Percentiles rank a stretch among this genome's conserved stretches.
phyloP scores from a whole-genome alignment of 345 rosid species.

The Salix exigua region DNA sequence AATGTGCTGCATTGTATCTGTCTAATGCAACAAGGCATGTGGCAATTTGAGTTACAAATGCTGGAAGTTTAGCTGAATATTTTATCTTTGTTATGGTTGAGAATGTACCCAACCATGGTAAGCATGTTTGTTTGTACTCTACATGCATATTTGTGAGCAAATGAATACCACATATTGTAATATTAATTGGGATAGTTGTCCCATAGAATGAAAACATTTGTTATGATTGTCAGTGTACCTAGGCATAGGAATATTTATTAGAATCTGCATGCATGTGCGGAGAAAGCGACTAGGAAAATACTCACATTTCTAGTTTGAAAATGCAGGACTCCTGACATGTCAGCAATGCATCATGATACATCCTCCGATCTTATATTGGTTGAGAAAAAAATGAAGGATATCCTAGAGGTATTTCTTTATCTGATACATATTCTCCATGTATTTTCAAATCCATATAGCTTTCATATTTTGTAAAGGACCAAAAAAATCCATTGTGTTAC shows the following conservation, averaged over 20 bases:
- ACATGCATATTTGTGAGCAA: background rate
- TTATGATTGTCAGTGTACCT: background rate
- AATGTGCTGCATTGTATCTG: background rate
- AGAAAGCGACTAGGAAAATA: background rate
- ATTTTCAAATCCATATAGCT: background rate
- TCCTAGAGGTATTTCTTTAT: slow-evolving; percentile 47
- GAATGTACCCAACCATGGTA: background rate
- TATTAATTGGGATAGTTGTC: too few species aligned
- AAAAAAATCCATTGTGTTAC: background rate
- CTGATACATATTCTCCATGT: background rate
- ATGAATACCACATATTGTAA: background rate
- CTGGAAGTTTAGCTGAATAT: too few species aligned
- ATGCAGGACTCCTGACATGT: slow-evolving; percentile 69
- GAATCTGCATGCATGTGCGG: background rate
- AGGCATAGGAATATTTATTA: background rate
- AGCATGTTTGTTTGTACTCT: background rate
- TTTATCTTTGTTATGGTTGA: background rate
- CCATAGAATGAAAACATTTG: too few species aligned
- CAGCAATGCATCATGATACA: slow-evolving; percentile 75
- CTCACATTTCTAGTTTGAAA: background rate
- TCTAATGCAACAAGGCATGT: background rate
- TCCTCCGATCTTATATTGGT: slow-evolving; percentile 69
- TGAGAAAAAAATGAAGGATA: slow-evolving; percentile 54
- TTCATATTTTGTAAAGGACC: background rate
- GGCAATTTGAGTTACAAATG: background rate